These are phyloP conservation scores for Podaxis pistillaris DNA, from an alignment of 768 basidiomycete species.

Conservation along the genomic window DNA sequence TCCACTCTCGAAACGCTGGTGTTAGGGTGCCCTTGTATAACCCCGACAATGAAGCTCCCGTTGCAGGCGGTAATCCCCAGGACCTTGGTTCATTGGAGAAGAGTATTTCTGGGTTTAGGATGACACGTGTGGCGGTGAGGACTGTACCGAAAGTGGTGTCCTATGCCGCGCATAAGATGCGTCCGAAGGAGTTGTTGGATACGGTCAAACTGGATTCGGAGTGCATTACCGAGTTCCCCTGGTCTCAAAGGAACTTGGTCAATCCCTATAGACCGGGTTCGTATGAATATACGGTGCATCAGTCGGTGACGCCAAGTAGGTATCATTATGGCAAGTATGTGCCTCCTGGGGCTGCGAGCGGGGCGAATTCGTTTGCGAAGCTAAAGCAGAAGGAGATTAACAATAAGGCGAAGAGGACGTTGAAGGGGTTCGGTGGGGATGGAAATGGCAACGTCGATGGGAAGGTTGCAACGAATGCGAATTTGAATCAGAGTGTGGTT, in stretches of 20 bases:
- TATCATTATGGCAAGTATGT: background rate
- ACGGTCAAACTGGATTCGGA: background rate
- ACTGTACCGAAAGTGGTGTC: background rate
- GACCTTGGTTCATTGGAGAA: background rate
- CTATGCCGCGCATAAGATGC: background rate
- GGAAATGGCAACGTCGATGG: background rate
- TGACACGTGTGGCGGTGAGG: background rate
- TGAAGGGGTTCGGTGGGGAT: background rate
- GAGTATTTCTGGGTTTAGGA: background rate
- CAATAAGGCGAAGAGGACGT: background rate
- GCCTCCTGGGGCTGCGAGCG: background rate
- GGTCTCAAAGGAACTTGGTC: background rate
- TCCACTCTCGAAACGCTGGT: background rate
- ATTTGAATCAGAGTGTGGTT: background rate
- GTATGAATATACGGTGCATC: background rate
- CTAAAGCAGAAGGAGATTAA: background rate
- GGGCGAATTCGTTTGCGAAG: background rate
- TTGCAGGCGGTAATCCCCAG: background rate
- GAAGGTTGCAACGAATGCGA: too few relatives aligned
- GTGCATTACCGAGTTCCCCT: background rate
- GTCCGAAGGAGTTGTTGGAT: background rate
- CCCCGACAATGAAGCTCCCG: background rate
- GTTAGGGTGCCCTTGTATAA: background rate
- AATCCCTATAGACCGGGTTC: conserved; percentile 5
- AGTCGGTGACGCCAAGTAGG: background rate